phyloP scores from a whole-genome alignment of 768 basidiomycete species.

The Boletus fagicola region DNA sequence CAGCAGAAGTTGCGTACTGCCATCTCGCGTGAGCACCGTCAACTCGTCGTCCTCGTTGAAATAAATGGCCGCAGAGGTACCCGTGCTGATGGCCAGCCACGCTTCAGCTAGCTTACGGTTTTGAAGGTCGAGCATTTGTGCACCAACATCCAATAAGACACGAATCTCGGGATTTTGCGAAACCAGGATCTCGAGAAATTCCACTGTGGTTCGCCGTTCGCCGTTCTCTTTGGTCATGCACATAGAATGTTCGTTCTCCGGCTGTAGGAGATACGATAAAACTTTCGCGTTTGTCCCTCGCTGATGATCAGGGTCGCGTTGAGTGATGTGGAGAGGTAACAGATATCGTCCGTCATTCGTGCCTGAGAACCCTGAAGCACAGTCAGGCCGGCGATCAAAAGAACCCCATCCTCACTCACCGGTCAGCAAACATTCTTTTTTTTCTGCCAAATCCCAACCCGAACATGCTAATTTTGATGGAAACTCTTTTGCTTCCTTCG shows the following conservation, averaged over 20 bases:
- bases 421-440: conserved; percentile 18
- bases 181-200: conserved; percentile 35
- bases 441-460: conserved; percentile 52
- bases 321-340: conserved; percentile 17
- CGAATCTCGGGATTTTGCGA: conserved; percentile 35
- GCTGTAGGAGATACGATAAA: conserved; percentile 16
- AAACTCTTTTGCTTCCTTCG: conserved; percentile 49
- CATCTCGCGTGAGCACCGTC: not conserved
- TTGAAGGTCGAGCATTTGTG: conserved; percentile 50
- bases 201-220: conserved; percentile 9
- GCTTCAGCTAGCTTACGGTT: conserved; percentile 37
- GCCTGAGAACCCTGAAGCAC: conserved; percentile 42
- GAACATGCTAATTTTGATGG: conserved; percentile 45
- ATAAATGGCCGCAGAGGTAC: conserved; percentile 43
- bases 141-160: conserved; percentile 53
- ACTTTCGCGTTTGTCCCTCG: conserved; percentile 39
- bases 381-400: not conserved
- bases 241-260: conserved; percentile 41
- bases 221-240: conserved; percentile 14
- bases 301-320: conserved; percentile 30
- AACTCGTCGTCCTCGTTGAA: conserved; percentile 27
- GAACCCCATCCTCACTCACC: not conserved
- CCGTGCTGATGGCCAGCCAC: conserved; percentile 15
- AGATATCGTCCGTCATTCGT: conserved; percentile 49
- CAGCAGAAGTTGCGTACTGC: not conserved